Evolutionary conservation across 2,329 filamentous ascomycete genomes (phyloP).

Genomic region (Claviceps sp.): DNA sequence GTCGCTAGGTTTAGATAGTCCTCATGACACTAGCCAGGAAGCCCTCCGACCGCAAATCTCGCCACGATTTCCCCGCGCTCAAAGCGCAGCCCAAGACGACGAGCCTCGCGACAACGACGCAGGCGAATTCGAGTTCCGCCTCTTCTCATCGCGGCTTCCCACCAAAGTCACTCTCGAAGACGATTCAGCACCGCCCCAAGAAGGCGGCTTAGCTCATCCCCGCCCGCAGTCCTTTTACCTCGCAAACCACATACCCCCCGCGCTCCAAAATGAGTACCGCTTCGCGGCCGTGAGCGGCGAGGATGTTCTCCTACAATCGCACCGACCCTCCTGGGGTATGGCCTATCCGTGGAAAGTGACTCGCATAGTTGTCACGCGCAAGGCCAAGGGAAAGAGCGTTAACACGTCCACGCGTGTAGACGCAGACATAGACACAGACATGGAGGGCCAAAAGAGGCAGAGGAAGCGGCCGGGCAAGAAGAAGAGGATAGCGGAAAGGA

Average conservation of each 20-base stretch:
- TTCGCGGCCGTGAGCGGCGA: slow-evolving; percentile 37
- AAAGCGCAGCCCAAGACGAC: slow-evolving; percentile 6
- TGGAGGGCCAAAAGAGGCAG: slow-evolving; percentile 11
- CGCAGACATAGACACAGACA: neutral
- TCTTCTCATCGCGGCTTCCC: slow-evolving; percentile 37
- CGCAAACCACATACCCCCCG: slow-evolving; percentile 22
- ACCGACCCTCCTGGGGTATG: slow-evolving; percentile 38
- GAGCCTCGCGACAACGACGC: slow-evolving; percentile 13
- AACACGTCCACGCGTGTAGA: slow-evolving; percentile 2
- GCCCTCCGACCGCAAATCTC: neutral
- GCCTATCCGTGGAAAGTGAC: slow-evolving; percentile 45
- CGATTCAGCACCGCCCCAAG: slow-evolving; percentile 23
- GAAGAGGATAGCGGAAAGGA: slow-evolving; percentile 37
- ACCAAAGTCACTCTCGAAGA: slow-evolving; percentile 38
- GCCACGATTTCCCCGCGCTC: neutral
- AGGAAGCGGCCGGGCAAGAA: slow-evolving; percentile 45
- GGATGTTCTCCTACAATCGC: slow-evolving; percentile 33
- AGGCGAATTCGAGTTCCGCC: slow-evolving; percentile 39
- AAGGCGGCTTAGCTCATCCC: slow-evolving; percentile 21
- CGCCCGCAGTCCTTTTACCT: slow-evolving; percentile 38
- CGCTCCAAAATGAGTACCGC: slow-evolving; percentile 26
- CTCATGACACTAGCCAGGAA: neutral
- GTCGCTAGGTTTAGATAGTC: slow-evolving; percentile 27
- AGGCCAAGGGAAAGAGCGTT: slow-evolving; percentile 4
- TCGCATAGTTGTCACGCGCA: slow-evolving; percentile 22